Evolutionary conservation across 176 grass and related monocot species (phyloP), one percentile per base, ranked within the genome.

Genomic region (Oryza rufipogon): DNA sequence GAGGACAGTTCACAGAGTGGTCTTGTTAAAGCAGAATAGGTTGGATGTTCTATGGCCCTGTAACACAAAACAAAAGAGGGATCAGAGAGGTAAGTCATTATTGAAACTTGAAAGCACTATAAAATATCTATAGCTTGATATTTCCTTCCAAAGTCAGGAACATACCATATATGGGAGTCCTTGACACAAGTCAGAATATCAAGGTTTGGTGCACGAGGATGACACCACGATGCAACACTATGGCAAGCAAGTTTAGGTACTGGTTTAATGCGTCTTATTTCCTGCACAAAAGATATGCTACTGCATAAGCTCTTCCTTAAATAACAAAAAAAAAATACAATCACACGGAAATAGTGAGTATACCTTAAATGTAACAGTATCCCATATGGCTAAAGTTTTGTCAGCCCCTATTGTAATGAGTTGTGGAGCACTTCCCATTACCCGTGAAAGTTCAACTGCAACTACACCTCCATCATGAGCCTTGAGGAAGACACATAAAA

Each of bases 181-280:
- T 96, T 99, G 42, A 96, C 96, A 89, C 96, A 99, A 88, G 96
- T 96, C 73, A 99, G 88, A 86, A 99, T 99, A 92, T 99, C 93
- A 92, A 96, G 93, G 86, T 96, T 99, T 87, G 93, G 96, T 87
- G 93, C 96, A 48, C 93, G 89, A 75, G 96, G 93, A 87, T 99
- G 96, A 49, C 93, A 96, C 96, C 96, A 99, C n/a, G 96, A 99
- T 94, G 93, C 87, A 83, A 99, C 93, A 84, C 96, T 99, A 78
- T 99, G 96, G 46, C 96, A 99, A 83, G 97, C 90, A 93, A 99
- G 93, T 87, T 94, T 99, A 47, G 91, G 79, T 71, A 99, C 93
- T 76, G 97, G 97, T 83, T 99, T 99, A 76, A 99, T 99, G 63
- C 93, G 93, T 64, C 97, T 96, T 80, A 99, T 87, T 99, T 99